These are phyloP conservation scores for Sporodiniella umbellata DNA, from an alignment of 371 early-diverging fungal species.

Conservation along the genomic window DNA sequence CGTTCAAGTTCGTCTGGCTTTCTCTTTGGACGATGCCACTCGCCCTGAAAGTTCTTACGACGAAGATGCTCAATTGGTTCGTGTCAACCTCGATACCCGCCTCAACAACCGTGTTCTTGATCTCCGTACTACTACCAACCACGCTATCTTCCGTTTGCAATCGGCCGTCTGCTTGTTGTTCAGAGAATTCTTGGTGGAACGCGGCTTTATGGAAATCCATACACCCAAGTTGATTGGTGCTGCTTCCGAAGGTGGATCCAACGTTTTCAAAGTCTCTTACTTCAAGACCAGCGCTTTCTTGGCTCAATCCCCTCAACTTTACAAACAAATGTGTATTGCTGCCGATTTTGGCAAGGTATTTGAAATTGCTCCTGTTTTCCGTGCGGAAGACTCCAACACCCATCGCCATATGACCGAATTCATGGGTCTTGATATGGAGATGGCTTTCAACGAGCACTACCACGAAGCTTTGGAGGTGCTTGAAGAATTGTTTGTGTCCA, in stretches of 20 bases:
- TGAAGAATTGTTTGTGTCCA: slow-evolving; percentile 89
- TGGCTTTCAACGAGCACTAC: slow-evolving; percentile 98
- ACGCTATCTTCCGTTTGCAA: slow-evolving; percentile 98
- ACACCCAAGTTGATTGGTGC: slow-evolving; percentile 97
- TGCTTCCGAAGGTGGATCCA: slow-evolving; percentile 99
- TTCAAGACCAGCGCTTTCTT: slow-evolving; percentile 95
- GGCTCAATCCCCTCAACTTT: slow-evolving; percentile 99
- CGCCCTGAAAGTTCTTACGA: slow-evolving; percentile 83
- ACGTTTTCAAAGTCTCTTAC: slow-evolving; percentile 97
- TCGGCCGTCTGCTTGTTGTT: slow-evolving; percentile 93
- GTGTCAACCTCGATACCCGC: slow-evolving; percentile 92
- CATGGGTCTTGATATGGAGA: slow-evolving; percentile 99
- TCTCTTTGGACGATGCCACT: slow-evolving; percentile 94
- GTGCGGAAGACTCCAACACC: slow-evolving; percentile 99
- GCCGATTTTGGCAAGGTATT: slow-evolving; percentile 98
- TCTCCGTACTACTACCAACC: slow-evolving; percentile 95
- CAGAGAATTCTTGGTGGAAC: slow-evolving; percentile 86
- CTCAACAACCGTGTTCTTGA: slow-evolving; percentile 98
- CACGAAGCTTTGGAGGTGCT: slow-evolving; percentile 93
- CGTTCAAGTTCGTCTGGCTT: slow-evolving; percentile 85
- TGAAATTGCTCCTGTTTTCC: slow-evolving; percentile 99
- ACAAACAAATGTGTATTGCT: slow-evolving; percentile 99
- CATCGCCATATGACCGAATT: slow-evolving; percentile 99
- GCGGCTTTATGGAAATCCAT: slow-evolving; percentile 97
- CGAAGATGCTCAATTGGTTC: slow-evolving; percentile 65